Conservation (phyloP, 441 rosid species). For the Arabidopsis hybrid region DNA sequence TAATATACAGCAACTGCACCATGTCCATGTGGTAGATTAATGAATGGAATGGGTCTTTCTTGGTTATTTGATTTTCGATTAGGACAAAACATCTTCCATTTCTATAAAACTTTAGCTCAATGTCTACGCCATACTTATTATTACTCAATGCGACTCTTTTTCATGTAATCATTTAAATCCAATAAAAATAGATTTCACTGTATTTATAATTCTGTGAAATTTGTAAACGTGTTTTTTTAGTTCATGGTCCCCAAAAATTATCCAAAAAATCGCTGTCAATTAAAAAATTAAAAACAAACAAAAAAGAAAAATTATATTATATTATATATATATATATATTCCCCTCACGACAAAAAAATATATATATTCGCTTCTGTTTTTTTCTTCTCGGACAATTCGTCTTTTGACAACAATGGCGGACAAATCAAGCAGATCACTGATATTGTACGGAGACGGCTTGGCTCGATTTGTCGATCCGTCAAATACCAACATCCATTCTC, state of each 20-base stretch:
- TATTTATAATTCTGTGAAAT: no score
- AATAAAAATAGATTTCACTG: no score
- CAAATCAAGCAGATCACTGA: slow-evolving; percentile 85
- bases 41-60: not conserved
- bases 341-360: not conserved
- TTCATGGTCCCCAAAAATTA: no score
- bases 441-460: slow-evolving; percentile 83
- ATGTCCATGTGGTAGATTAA: slow-evolving; percentile 23
- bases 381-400: not conserved
- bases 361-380: not conserved
- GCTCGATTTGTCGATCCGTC: slow-evolving; percentile 61
- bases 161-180: no score
- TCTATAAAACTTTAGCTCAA: no score
- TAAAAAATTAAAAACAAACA: not conserved
- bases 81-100: slow-evolving; percentile 8
- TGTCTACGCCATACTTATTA: no score
- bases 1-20: slow-evolving; percentile 6
- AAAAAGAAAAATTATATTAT: not conserved
- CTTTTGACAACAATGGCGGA: slow-evolving; percentile 71
- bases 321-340: no score
- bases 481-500: slow-evolving; percentile 69
- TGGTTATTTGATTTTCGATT: not conserved
- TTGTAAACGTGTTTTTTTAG: no score
- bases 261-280: not conserved
- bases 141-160: no score